These are phyloP conservation scores for Lentinus polychrous DNA, from an alignment of 1,284 basidiomycete species.

Conservation along the genomic window DNA sequence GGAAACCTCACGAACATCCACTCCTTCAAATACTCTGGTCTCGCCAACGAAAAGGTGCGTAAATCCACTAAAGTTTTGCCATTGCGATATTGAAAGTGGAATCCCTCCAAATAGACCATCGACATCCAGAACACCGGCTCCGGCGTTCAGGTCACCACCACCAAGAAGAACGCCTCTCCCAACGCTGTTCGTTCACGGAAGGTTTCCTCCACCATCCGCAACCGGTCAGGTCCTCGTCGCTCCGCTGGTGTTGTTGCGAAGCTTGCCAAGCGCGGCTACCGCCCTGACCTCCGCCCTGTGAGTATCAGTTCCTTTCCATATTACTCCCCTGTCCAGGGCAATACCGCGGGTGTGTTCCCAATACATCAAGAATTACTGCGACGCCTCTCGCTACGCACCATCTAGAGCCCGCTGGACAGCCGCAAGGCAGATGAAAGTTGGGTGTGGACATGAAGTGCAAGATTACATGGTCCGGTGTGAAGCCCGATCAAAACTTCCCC, in stretches of 20 bases:
- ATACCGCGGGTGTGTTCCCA: too few relatives aligned
- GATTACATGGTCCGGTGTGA: slow-evolving; percentile 37
- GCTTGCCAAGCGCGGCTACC: slow-evolving; percentile 70
- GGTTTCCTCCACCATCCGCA: slow-evolving; percentile 52
- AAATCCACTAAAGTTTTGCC: neutral
- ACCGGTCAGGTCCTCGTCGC: slow-evolving; percentile 70
- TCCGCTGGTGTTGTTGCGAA: slow-evolving; percentile 65
- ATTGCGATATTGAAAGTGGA: neutral
- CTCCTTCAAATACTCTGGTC: slow-evolving; percentile 85
- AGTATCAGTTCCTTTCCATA: slow-evolving; percentile 35
- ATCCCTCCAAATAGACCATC: slow-evolving; percentile 46
- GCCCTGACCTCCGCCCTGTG: slow-evolving; percentile 56
- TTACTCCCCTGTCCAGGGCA: too few relatives aligned
- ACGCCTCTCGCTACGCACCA: slow-evolving; percentile 27
- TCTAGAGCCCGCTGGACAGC: slow-evolving; percentile 54
- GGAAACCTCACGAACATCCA: slow-evolving; percentile 84
- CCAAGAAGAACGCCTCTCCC: slow-evolving; percentile 61
- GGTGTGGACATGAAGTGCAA: slow-evolving; percentile 86
- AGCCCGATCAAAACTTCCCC: slow-evolving; percentile 55
- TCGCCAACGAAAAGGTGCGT: slow-evolving; percentile 75
- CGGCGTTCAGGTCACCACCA: slow-evolving; percentile 62
- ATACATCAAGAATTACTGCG: too few relatives aligned
- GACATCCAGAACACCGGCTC: slow-evolving; percentile 53
- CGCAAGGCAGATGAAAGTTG: slow-evolving; percentile 62
- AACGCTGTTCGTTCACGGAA: slow-evolving; percentile 43